Evolutionary conservation across 1,284 basidiomycete species (phyloP), one percentile per base, ranked within the genome.

Genomic region (Exobasidium rhododendri): DNA sequence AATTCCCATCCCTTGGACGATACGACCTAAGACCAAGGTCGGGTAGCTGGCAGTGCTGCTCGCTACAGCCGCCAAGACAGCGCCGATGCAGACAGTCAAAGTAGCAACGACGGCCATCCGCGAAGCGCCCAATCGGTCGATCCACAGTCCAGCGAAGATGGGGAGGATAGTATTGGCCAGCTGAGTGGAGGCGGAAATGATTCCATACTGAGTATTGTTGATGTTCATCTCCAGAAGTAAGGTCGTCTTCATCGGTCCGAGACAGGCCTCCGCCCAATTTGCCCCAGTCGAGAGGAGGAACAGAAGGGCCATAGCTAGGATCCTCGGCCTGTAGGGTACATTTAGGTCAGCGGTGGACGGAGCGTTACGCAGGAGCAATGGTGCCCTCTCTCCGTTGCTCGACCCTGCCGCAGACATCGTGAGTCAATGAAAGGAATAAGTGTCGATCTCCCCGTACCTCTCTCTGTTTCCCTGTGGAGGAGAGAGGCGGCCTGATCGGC

Each of bases 201-300:
- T 82, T 54, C 82, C 84, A 58, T 85, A 85, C 64, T 87, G 87
- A 75, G 87, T 85, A 40, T 83, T 85, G 82, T 86, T 87, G 75
- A 83, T 73, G 11, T 20, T 26, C 40, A 57, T 13, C 26, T 57
- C 56, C 3, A 17, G 17, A 20, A 24, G 4, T 2, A 57, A 2
- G 30, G 28, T 17, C 43, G 56, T 30, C 45, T 57, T 57, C 5
- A 57, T 13, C 10, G 56, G 56, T 28, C 32, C 3, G 13, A 57
- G 43, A 7, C 32, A 57, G 4, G 56, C 20, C 20, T 44, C 35
- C 28, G 32, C 22, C 26, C 28, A 57, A 24, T 57, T 57, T 4
- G 40, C 20, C 13, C 56, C 56, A 43, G 43, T 47, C 20, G 35
- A 57, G 3, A 57, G 20, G 10, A 31, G 14, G 14, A 50, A 31